These are phyloP conservation scores for Globisporangium cystogenes DNA, from an alignment of 352 stramenopile genomes.

Conservation along the genomic window DNA sequence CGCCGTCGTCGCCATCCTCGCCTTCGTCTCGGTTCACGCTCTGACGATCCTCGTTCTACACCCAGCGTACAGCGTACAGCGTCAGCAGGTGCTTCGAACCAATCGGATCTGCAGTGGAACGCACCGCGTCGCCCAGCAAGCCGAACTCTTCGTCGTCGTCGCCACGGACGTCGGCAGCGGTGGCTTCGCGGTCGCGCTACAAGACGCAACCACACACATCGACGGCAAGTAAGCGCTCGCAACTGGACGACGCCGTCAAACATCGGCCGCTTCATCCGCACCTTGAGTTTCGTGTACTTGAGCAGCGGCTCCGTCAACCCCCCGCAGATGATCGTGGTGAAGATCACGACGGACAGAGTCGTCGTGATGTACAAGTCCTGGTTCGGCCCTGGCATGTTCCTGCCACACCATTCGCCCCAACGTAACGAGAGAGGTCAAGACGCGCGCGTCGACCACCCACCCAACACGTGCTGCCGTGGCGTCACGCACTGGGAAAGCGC, in stretches of 20 bases:
- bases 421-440: background rate
- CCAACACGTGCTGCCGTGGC: background rate
- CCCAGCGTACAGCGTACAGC: background rate
- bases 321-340: slow-evolving; percentile 95
- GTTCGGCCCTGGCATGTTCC: slow-evolving; percentile 93
- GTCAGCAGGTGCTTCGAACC: background rate
- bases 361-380: slow-evolving; percentile 85
- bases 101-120: background rate
- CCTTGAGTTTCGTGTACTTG: slow-evolving; percentile 67
- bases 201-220: background rate
- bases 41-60: slow-evolving; percentile 28
- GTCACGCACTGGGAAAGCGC: slow-evolving; percentile 78
- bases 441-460: background rate
- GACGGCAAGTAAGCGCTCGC: no score
- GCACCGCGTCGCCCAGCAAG: slow-evolving; percentile 30
- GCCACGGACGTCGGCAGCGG: slow-evolving; percentile 1
- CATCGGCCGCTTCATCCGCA: slow-evolving; percentile 1
- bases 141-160: slow-evolving; percentile 34
- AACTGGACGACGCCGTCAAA: background rate
- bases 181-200: slow-evolving; percentile 9
- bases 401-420: slow-evolving; percentile 9
- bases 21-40: slow-evolving; percentile 8
- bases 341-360: slow-evolving; percentile 89
- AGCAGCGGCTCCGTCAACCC: slow-evolving; percentile 89
- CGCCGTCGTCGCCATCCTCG: slow-evolving; percentile 12